Evolutionary conservation across 192 early-diverging fungal genomes (phyloP).

Genomic region (Diversispora epigaea): DNA sequence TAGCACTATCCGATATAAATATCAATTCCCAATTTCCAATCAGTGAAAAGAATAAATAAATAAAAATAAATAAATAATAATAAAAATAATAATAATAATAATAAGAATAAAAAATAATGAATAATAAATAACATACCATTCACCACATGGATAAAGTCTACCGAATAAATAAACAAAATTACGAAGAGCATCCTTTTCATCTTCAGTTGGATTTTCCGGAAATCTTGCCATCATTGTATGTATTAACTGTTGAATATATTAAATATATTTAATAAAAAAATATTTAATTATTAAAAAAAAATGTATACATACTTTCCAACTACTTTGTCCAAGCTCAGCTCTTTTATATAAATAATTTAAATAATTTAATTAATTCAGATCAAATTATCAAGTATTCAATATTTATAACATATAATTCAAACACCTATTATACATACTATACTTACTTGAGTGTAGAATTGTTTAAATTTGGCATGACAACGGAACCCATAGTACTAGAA

Average conservation of each 20-base stretch:
- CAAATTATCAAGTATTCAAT: neutral
- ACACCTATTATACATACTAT: neutral
- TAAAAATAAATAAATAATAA: neutral
- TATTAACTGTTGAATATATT: conserved; percentile 52
- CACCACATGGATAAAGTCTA: conserved; percentile 93
- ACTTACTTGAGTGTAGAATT: conserved; percentile 49
- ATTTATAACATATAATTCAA: neutral
- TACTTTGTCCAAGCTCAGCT: conserved; percentile 83
- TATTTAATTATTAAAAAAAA: neutral
- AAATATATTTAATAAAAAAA: neutral
- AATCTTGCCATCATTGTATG: conserved; percentile 92
- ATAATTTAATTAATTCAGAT: neutral
- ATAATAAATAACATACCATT: conserved; percentile 61
- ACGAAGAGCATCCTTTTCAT: conserved; percentile 72
- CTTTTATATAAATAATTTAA: conserved; percentile 40
- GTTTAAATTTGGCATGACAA: conserved; percentile 48
- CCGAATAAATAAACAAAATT: conserved; percentile 84
- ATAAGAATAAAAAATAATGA: neutral
- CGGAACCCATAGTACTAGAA: conserved; percentile 25
- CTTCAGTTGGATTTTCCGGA: conserved; percentile 72
- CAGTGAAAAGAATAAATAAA: neutral
- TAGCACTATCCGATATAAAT: conserved; percentile 55
- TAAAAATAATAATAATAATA: conserved; percentile 1
- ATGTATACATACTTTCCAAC: conserved; percentile 64
- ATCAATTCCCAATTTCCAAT: too few relatives aligned